A percentile compares a stretch with the other conserved stretches of the same genome.
These are phyloP conservation scores for Exophiala phaeomuriformis DNA, from an alignment of 2,329 filamentous ascomycete genomes.

Conservation along the genomic window DNA sequence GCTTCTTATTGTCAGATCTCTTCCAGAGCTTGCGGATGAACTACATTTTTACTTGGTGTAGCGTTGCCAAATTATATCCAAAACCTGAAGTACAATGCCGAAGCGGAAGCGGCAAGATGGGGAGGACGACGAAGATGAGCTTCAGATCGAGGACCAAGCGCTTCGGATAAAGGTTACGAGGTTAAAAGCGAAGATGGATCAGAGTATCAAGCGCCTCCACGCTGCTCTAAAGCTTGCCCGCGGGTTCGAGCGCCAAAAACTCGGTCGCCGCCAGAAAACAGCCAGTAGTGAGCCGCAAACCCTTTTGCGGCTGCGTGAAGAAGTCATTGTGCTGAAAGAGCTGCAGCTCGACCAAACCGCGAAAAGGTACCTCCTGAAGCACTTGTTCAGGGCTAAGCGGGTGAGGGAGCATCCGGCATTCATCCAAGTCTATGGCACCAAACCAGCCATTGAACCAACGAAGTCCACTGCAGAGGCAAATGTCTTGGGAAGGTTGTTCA, in stretches of 20 bases:
- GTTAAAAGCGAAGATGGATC: conserved; percentile 43
- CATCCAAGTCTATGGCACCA: conserved; percentile 33
- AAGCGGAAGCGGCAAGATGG: conserved; percentile 28
- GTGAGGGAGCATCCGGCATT: conserved; percentile 47
- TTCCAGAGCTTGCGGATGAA: too few relatives aligned
- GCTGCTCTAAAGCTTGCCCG: conserved; percentile 52
- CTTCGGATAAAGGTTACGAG: conserved; percentile 33
- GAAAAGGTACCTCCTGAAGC: conserved; percentile 50
- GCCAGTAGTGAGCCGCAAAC: conserved; percentile 40
- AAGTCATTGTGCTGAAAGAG: conserved; percentile 51
- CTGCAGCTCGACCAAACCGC: conserved; percentile 47
- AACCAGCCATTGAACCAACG: conserved; percentile 34
- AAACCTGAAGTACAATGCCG: conserved; percentile 20
- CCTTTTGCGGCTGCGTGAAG: conserved; percentile 44
- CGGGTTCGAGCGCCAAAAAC: conserved; percentile 57
- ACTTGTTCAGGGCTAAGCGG: conserved; percentile 50
- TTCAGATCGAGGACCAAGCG: conserved; percentile 26
- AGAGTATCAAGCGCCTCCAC: conserved; percentile 44
- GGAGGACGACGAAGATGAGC: neutral
- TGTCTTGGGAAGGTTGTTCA: conserved; percentile 53
- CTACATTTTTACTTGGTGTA: too few relatives aligned
- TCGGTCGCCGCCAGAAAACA: conserved; percentile 52
- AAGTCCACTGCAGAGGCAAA: conserved; percentile 47
- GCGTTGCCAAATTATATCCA: too few relatives aligned
- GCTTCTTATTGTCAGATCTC: too few relatives aligned